These are phyloP conservation scores for Aspergillus novoparasiticus DNA, from an alignment of 2,329 filamentous ascomycete genomes.

Conservation along the genomic window DNA sequence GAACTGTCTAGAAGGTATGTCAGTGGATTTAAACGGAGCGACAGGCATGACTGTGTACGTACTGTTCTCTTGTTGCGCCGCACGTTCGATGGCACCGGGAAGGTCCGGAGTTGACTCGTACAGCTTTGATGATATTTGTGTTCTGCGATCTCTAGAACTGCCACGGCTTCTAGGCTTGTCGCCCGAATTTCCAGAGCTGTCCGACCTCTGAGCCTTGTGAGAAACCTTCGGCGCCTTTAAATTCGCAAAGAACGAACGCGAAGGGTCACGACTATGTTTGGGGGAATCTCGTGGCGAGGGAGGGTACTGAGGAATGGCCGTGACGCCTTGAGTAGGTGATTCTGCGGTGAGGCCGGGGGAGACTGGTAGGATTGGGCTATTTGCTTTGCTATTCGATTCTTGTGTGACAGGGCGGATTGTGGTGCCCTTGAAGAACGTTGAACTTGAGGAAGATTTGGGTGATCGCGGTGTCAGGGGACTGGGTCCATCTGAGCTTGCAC, in stretches of 20 bases:
- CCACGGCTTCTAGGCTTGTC: constrained; percentile 46
- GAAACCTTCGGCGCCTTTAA: constrained; percentile 51
- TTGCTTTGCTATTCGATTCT: constrained; percentile 34
- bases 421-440: constrained; percentile 39
- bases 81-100: constrained; percentile 32
- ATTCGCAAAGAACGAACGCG: constrained; percentile 50
- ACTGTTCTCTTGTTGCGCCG: constrained; percentile 33
- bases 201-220: constrained; percentile 44
- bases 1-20: constrained; percentile 22
- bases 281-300: constrained; percentile 44
- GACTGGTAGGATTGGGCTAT: constrained; percentile 29
- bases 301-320: constrained; percentile 49
- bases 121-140: constrained; percentile 36
- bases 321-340: constrained; percentile 45
- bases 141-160: constrained; percentile 47
- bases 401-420: constrained; percentile 46
- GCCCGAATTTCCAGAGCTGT: constrained; percentile 39
- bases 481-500: constrained; percentile 37
- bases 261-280: constrained; percentile 48
- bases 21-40: neutral
- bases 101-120: constrained; percentile 49
- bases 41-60: constrained; percentile 10
- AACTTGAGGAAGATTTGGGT: constrained; percentile 41
- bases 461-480: constrained; percentile 42
- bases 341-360: constrained; percentile 31